phyloP scores from a whole-genome alignment of 495 filamentous ascomycete genomes.

The Pyrenula massariospora region DNA sequence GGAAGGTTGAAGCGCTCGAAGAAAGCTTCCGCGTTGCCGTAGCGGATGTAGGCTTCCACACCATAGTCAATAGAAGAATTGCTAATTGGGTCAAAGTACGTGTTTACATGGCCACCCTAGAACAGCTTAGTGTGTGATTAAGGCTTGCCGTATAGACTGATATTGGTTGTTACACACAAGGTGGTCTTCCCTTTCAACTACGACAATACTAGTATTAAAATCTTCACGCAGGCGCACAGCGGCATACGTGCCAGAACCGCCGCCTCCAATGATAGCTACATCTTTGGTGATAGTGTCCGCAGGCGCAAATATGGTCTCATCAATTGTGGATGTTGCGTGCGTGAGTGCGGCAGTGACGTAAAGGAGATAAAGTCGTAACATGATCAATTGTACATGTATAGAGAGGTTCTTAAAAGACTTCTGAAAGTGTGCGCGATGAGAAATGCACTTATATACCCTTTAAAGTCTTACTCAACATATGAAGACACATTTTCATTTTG shows the following conservation, averaged over 20 bases:
- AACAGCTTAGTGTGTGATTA: slow-evolving; percentile 6
- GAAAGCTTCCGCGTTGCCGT: slow-evolving; percentile 20
- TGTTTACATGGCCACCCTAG: slow-evolving; percentile 31
- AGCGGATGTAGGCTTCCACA: slow-evolving; percentile 26
- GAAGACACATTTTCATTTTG: background rate
- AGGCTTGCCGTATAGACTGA: background rate
- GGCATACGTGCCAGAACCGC: slow-evolving; percentile 33
- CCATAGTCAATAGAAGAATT: slow-evolving; percentile 24
- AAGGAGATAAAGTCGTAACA: background rate
- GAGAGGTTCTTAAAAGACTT: background rate
- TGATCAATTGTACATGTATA: background rate
- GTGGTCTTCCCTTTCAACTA: slow-evolving; percentile 26
- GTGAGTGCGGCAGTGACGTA: background rate
- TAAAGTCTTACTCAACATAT: background rate
- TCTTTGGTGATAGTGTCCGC: slow-evolving; percentile 10
- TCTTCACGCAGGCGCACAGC: slow-evolving; percentile 31
- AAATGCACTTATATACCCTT: background rate
- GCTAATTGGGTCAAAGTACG: slow-evolving; percentile 21
- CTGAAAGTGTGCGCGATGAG: background rate
- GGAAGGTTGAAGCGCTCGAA: slow-evolving; percentile 30
- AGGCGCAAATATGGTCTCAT: background rate
- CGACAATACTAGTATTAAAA: slow-evolving; percentile 20
- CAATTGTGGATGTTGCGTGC: background rate
- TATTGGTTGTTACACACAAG: slow-evolving; percentile 19
- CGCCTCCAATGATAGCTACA: slow-evolving; percentile 34